Conservation (phyloP, 768 basidiomycete species). For the Sutorius australiensis region DNA sequence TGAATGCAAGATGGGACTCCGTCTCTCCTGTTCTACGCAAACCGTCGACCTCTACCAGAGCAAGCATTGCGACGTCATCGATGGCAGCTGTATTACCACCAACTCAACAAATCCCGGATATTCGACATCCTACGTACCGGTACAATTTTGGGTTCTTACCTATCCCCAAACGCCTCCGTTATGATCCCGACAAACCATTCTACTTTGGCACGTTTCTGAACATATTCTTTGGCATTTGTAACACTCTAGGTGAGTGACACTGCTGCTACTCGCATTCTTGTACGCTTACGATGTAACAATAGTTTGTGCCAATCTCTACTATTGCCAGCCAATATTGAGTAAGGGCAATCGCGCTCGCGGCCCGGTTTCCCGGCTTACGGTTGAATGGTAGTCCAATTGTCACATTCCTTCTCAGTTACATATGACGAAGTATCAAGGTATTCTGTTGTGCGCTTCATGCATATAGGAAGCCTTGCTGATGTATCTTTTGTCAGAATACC, state of each 20-base stretch:
- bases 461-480: not conserved
- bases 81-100: not conserved
- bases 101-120: not conserved
- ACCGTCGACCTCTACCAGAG: not conserved
- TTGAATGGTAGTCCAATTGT: conserved; percentile 24
- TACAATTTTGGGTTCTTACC: conserved; percentile 57
- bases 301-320: conserved; percentile 68
- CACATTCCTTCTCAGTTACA: conserved; percentile 35
- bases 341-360: conserved; percentile 19
- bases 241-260: conserved; percentile 36
- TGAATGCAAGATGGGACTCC: not conserved
- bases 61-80: not conserved
- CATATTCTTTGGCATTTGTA: conserved; percentile 56
- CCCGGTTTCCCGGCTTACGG: not conserved
- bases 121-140: not conserved
- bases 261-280: not conserved
- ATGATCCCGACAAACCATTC: conserved; percentile 46
- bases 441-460: not conserved
- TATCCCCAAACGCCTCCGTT: conserved; percentile 52
- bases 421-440: conserved; percentile 33
- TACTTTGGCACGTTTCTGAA: conserved; percentile 50
- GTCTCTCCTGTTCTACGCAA: not conserved
- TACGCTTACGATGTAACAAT: not conserved
- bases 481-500: conserved; percentile 43
- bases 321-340: conserved; percentile 77